Evolutionary conservation across 2,329 filamentous ascomycete genomes (phyloP).

Genomic region (Rachicladosporium sp.): DNA sequence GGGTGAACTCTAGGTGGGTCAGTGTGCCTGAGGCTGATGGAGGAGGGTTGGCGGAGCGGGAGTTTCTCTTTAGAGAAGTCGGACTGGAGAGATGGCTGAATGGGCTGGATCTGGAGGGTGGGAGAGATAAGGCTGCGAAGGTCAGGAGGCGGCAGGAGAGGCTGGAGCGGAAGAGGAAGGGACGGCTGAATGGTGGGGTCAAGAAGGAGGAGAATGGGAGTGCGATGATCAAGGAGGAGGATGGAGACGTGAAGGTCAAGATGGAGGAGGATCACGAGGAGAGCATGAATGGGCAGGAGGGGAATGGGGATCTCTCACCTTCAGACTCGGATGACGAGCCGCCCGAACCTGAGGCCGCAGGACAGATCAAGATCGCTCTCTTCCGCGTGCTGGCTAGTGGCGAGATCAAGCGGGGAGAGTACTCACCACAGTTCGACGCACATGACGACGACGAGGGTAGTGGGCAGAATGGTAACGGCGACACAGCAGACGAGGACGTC

Average conservation of each 20-base stretch:
- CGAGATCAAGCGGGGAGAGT: slow-evolving; percentile 95
- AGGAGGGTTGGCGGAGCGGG: slow-evolving; percentile 85
- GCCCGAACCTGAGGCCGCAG: slow-evolving; percentile 76
- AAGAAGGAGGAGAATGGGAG: slow-evolving; percentile 42
- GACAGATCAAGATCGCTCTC: slow-evolving; percentile 95
- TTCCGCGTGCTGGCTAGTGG: slow-evolving; percentile 91
- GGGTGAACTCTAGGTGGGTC: slow-evolving; percentile 98
- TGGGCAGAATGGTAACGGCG: slow-evolving; percentile 39
- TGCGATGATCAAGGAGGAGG: slow-evolving; percentile 29
- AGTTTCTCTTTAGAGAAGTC: slow-evolving; percentile 94
- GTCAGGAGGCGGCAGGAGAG: slow-evolving; percentile 45
- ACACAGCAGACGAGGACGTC: slow-evolving; percentile 61
- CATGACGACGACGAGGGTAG: slow-evolving; percentile 77
- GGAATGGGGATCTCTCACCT: slow-evolving; percentile 50
- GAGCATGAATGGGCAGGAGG: slow-evolving; percentile 54
- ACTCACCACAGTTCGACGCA: slow-evolving; percentile 92
- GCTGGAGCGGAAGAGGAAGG: slow-evolving; percentile 68
- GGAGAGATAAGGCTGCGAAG: slow-evolving; percentile 69
- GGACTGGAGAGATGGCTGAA: slow-evolving; percentile 94
- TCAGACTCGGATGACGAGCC: slow-evolving; percentile 70
- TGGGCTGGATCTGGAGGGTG: slow-evolving; percentile 75
- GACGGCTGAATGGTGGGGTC: slow-evolving; percentile 31
- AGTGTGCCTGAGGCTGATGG: slow-evolving; percentile 84
- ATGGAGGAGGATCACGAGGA: slow-evolving; percentile 47
- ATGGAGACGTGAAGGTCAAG: slow-evolving; percentile 33